phyloP scores from a whole-genome alignment of 2,329 filamentous ascomycete genomes.

The Colletotrichum caudatum region DNA sequence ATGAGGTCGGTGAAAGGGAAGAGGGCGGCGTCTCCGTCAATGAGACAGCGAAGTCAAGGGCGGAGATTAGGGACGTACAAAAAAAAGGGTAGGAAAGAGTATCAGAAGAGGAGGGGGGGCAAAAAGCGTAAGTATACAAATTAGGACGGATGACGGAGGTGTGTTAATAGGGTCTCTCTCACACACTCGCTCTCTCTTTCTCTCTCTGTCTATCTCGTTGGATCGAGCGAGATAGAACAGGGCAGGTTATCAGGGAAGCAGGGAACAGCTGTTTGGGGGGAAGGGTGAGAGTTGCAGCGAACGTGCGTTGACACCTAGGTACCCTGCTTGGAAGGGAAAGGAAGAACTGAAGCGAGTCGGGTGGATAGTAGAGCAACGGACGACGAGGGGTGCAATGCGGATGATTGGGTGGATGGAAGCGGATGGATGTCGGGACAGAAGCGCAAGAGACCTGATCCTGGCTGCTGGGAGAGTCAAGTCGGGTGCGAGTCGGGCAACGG shows the following conservation, averaged over 20 bases:
- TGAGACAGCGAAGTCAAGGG: constrained; percentile 23
- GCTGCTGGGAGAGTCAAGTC: constrained; percentile 25
- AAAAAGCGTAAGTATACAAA: constrained; percentile 11
- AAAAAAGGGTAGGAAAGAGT: neutral
- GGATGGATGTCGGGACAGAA: constrained; percentile 31
- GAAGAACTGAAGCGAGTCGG: constrained; percentile 14
- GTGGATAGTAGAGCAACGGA: constrained; percentile 34
- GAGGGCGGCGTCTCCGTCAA: constrained; percentile 27
- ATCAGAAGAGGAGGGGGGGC: constrained; percentile 21
- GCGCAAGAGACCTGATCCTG: constrained; percentile 21
- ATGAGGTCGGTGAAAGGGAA: constrained; percentile 4
- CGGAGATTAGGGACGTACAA: neutral
- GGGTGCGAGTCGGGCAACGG: constrained; percentile 20
- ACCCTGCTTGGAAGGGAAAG: constrained; percentile 31
- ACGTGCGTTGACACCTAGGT: constrained; percentile 25
- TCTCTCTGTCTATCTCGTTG: constrained; percentile 10
- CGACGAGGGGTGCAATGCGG: constrained; percentile 36
- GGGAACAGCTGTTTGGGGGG: constrained; percentile 34
- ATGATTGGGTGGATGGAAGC: constrained; percentile 37
- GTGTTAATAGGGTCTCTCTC: constrained; percentile 26
- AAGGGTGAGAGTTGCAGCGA: constrained; percentile 32
- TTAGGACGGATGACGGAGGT: constrained; percentile 33
- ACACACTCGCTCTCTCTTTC: too few species aligned
- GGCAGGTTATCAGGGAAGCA: constrained; percentile 9
- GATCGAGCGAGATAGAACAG: constrained; percentile 16